Evolutionary conservation across 176 grass and related monocot species (phyloP).

Genomic region (Oryza meridionalis): DNA sequence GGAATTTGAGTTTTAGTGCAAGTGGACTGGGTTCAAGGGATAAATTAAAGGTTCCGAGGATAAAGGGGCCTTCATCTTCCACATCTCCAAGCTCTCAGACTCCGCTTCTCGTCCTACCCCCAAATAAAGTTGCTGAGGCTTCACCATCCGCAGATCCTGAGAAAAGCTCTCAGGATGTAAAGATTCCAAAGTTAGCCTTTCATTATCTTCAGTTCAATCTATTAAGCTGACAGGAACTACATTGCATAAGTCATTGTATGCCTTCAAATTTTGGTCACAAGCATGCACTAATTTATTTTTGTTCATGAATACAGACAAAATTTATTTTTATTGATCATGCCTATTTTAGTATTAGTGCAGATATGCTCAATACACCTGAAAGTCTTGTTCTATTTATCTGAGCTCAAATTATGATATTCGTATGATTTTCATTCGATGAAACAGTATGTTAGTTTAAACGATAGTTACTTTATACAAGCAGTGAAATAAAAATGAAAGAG

Average conservation of each 20-base stretch:
- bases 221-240: slow-evolving; percentile 4
- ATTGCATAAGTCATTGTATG: not conserved
- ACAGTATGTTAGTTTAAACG: slow-evolving; percentile 7
- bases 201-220: slow-evolving; percentile 41
- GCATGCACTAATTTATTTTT: slow-evolving; percentile 25
- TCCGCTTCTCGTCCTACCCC: slow-evolving; percentile 29
- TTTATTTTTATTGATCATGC: not conserved
- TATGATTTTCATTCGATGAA: slow-evolving; percentile 19
- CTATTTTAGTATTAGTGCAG: slow-evolving; percentile 34
- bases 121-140: slow-evolving; percentile 45
- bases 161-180: slow-evolving; percentile 58
- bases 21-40: slow-evolving; percentile 87
- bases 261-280: slow-evolving; percentile 26
- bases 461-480: not conserved
- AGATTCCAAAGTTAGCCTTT: slow-evolving; percentile 58
- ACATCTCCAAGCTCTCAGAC: slow-evolving; percentile 31
- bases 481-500: slow-evolving; percentile 20
- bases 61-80: slow-evolving; percentile 45
- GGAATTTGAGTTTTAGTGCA: slow-evolving; percentile 94
- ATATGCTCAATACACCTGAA: slow-evolving; percentile 11
- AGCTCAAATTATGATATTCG: slow-evolving; percentile 7
- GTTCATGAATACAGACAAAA: not conserved
- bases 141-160: slow-evolving; percentile 38
- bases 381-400: not conserved
- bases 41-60: slow-evolving; percentile 65